phyloP scores from a whole-genome alignment of 2,329 filamentous ascomycete genomes.

The Calonectria honghensis region DNA sequence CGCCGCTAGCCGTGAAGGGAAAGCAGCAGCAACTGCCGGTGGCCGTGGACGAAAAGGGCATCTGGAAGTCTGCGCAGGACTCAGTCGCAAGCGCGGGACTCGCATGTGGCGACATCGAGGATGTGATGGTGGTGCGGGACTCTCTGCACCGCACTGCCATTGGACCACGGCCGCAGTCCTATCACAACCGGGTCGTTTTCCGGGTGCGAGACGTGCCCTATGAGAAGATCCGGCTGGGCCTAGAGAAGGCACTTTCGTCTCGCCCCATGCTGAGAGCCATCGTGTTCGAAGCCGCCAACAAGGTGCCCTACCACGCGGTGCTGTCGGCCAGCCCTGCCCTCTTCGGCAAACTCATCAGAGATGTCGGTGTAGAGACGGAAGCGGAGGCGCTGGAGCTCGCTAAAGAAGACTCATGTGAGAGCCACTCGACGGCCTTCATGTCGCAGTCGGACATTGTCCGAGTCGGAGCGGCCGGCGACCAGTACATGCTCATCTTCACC shows the following conservation, averaged over 20 bases:
- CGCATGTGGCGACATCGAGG: constrained; percentile 51
- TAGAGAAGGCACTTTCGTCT: constrained; percentile 54
- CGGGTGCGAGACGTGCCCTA: constrained; percentile 46
- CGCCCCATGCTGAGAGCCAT: constrained; percentile 58
- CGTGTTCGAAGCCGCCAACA: constrained; percentile 47
- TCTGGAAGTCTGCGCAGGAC: constrained; percentile 36
- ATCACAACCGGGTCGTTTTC: constrained; percentile 59
- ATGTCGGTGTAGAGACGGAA: constrained; percentile 48
- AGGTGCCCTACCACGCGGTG: constrained; percentile 55
- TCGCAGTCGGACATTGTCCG: constrained; percentile 55
- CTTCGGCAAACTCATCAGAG: constrained; percentile 53
- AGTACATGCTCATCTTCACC: constrained; percentile 53
- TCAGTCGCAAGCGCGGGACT: constrained; percentile 47
- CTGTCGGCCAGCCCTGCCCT: constrained; percentile 48
- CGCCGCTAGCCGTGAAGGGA: background rate
- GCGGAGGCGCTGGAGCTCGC: constrained; percentile 41
- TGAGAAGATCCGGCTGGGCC: constrained; percentile 52
- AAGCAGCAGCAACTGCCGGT: constrained; percentile 19
- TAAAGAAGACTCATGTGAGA: constrained; percentile 45
- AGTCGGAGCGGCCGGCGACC: constrained; percentile 36
- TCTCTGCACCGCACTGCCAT: constrained; percentile 56
- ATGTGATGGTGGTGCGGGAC: constrained; percentile 56
- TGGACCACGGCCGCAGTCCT: constrained; percentile 60
- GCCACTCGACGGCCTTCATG: constrained; percentile 56
- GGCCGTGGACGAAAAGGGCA: constrained; percentile 29